Percentiles rank a stretch among this genome's conserved stretches.
Conservation (phyloP, 805 yeast genomes). For the Candida sonorensis region DNA sequence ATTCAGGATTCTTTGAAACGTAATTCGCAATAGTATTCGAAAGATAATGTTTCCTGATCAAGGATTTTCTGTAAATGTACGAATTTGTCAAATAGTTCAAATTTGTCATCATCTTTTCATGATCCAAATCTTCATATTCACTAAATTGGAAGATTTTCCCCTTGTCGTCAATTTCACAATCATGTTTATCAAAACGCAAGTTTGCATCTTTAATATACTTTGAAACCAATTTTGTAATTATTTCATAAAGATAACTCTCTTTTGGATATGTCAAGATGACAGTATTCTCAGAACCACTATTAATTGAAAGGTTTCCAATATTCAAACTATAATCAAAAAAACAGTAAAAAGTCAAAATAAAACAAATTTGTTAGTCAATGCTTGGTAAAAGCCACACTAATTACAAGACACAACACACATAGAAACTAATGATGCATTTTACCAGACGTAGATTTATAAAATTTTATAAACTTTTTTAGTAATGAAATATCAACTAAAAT, state of each 20-base stretch:
- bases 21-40: constrained; percentile 78
- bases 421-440: too few species aligned
- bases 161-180: too few species aligned
- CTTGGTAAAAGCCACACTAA: too few species aligned
- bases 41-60: constrained; percentile 84
- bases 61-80: constrained; percentile 81
- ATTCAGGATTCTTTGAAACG: constrained; percentile 65
- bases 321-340: too few species aligned
- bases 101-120: constrained; percentile 49
- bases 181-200: too few species aligned
- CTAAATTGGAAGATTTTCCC: constrained; percentile 64
- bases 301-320: not conserved
- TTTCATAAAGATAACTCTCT: constrained; percentile 35
- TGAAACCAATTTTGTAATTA: too few species aligned
- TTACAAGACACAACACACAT: too few species aligned
- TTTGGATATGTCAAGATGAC: constrained; percentile 34
- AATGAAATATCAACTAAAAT: too few species aligned
- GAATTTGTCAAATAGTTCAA: constrained; percentile 61
- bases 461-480: too few species aligned
- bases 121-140: constrained; percentile 83
- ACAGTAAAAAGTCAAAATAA: not conserved
- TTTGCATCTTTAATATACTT: too few species aligned
- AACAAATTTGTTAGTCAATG: too few species aligned
- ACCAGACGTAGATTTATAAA: too few species aligned
- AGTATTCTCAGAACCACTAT: constrained; percentile 3